Conservation (phyloP, 176 grass and related monocot genomes). For the Zea mays region Zm-B73-REFERENCE-NAM-5.0 NC_050098.1:21782501-21783000, state of each 20-base stretch:
- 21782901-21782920: neutral
- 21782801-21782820: neutral
- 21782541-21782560: slow-evolving; percentile 2
- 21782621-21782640: slow-evolving; percentile 56
- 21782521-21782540: neutral
- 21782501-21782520: neutral
- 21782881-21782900: neutral
- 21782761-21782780: slow-evolving; percentile 3
- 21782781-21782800: neutral
- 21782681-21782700: slow-evolving; percentile 85
- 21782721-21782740: slow-evolving; percentile 18
- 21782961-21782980: slow-evolving; percentile 12
- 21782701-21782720: slow-evolving; percentile 90
- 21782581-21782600: slow-evolving; percentile 8
- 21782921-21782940: neutral
- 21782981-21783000: slow-evolving; percentile 3
- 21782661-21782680: slow-evolving; percentile 70
- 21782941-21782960: slow-evolving; percentile 11
- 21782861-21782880: neutral
- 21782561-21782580: neutral
- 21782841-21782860: neutral
- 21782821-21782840: neutral
- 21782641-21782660: slow-evolving; percentile 98
- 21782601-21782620: neutral
- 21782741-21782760: neutral